These are phyloP conservation scores for Kazachstania bromeliacearum DNA, from an alignment of 805 yeast species.

Conservation along the genomic window DNA sequence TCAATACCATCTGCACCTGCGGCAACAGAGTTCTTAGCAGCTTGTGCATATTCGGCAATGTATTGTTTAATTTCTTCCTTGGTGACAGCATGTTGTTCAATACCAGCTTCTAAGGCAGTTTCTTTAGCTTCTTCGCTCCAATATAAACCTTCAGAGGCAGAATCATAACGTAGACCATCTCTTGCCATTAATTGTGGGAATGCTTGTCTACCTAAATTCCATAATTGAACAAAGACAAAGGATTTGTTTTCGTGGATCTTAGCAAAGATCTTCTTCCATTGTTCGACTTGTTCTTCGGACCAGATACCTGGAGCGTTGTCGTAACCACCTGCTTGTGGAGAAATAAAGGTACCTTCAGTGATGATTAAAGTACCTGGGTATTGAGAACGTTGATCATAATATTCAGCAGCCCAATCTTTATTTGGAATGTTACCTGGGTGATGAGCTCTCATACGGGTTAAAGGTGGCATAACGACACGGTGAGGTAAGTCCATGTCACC, in stretches of 20 bases:
- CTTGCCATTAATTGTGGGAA: constrained; percentile 30
- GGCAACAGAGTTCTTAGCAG: constrained; percentile 33
- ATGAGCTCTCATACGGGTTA: constrained; percentile 35
- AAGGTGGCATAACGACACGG: constrained; percentile 36
- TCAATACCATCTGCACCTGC: constrained; percentile 51
- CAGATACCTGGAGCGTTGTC: constrained; percentile 41
- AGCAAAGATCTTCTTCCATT: constrained; percentile 42
- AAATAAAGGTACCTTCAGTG: constrained; percentile 47
- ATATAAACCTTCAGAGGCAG: constrained; percentile 33
- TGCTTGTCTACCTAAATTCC: constrained; percentile 39
- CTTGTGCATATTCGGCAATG: constrained; percentile 34
- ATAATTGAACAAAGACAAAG: constrained; percentile 39
- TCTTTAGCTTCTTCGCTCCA: constrained; percentile 27
- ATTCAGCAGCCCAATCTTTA: constrained; percentile 34
- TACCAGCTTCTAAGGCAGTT: constrained; percentile 27
- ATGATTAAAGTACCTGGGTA: constrained; percentile 44
- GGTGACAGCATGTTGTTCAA: constrained; percentile 25
- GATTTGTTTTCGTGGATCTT: constrained; percentile 43
- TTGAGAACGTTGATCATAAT: constrained; percentile 46
- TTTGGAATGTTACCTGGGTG: constrained; percentile 34
- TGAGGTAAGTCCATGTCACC: constrained; percentile 32
- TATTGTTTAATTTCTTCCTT: constrained; percentile 33
- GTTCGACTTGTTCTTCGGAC: constrained; percentile 36
- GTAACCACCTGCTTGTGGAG: constrained; percentile 34
- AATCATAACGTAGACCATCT: constrained; percentile 31